These are phyloP conservation scores for Daldinia grandis DNA, from an alignment of 495 filamentous ascomycete species.

Conservation along the genomic window DNA sequence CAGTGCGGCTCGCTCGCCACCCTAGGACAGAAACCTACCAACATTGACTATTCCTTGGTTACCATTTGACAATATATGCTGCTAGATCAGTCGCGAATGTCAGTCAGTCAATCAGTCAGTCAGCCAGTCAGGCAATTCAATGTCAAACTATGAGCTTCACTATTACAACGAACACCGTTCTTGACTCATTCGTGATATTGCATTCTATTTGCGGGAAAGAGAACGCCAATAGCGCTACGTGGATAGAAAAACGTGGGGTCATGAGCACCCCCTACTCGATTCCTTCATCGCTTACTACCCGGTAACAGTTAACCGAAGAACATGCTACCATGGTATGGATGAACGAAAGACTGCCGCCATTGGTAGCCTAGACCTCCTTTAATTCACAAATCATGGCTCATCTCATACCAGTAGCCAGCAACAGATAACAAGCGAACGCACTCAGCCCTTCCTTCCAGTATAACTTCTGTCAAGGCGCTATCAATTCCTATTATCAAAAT, in stretches of 20 bases:
- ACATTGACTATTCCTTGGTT: neutral
- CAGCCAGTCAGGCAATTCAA: neutral
- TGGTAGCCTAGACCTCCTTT: constrained; percentile 2
- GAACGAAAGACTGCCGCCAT: neutral
- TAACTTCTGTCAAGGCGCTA: neutral
- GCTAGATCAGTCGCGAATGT: neutral
- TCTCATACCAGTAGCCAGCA: neutral
- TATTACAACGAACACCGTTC: neutral
- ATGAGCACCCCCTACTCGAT: constrained; percentile 22
- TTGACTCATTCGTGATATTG: constrained; percentile 23
- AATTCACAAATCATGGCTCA: constrained; percentile 5
- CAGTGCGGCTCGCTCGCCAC: constrained; percentile 30
- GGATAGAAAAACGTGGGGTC: constrained; percentile 1
- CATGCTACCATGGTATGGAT: constrained; percentile 19
- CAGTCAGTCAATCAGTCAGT: neutral
- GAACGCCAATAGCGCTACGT: constrained; percentile 19
- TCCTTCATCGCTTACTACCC: constrained; percentile 2
- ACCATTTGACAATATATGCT: neutral
- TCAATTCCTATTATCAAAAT: constrained; percentile 1
- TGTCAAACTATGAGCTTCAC: neutral
- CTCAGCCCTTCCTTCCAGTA: neutral
- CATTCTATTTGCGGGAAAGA: constrained; percentile 24
- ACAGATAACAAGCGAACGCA: neutral
- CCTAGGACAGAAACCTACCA: constrained; percentile 5
- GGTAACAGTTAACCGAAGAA: neutral